Percentiles rank a stretch among this genome's conserved stretches.
Evolutionary conservation across 805 yeast species (phyloP).

Genomic region (Saccharomyces kudriavzevii): DNA sequence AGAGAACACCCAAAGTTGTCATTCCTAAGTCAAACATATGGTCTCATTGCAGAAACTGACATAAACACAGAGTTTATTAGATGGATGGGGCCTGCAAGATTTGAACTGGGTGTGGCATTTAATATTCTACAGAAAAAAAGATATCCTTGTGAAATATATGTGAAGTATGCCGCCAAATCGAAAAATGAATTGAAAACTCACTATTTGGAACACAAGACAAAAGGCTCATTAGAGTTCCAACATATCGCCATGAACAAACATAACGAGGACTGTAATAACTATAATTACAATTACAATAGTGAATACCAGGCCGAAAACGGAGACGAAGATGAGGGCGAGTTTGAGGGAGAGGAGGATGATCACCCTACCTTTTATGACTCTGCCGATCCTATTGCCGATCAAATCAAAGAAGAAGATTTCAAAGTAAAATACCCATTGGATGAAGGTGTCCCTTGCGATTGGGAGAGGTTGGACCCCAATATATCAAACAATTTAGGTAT

Average conservation of each 20-base stretch:
- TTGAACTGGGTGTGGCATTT: constrained; percentile 71
- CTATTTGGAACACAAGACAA: constrained; percentile 33
- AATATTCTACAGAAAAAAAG: constrained; percentile 48
- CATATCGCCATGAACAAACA: background rate
- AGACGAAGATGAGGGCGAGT: constrained; percentile 5
- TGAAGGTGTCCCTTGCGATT: constrained; percentile 51
- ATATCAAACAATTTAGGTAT: constrained; percentile 50
- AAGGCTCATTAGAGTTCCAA: background rate
- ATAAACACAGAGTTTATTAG: constrained; percentile 85
- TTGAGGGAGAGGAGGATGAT: constrained; percentile 2
- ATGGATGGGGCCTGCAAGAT: constrained; percentile 78
- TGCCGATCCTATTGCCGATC: background rate
- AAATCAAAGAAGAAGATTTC: constrained; percentile 37
- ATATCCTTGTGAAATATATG: constrained; percentile 78
- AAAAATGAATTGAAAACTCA: constrained; percentile 44
- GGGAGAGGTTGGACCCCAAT: constrained; percentile 51
- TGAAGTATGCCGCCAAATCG: constrained; percentile 52
- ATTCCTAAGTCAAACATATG: constrained; percentile 80
- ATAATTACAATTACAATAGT: background rate
- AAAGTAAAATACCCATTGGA: constrained; percentile 34
- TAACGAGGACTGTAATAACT: background rate
- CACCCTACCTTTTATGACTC: background rate
- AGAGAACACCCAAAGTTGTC: constrained; percentile 45
- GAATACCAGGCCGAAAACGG: background rate
- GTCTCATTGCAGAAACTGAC: constrained; percentile 88